phyloP scores from a whole-genome alignment of 2,329 filamentous ascomycete genomes.

The Torrubiellomyces zombiae region DNA sequence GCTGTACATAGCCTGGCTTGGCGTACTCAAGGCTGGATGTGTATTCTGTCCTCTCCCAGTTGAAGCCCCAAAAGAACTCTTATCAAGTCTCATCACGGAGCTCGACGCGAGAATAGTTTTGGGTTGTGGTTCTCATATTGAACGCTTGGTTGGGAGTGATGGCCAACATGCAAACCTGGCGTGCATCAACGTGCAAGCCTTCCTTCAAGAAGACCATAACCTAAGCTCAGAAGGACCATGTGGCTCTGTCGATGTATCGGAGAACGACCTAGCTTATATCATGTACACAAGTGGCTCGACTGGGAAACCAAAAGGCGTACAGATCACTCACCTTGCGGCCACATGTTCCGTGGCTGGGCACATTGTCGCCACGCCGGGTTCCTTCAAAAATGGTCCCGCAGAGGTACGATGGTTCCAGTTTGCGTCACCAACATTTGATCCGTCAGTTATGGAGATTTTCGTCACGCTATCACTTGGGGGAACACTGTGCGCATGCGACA shows the following conservation, averaged over 20 bases:
- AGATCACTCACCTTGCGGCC: not conserved
- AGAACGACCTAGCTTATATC: slow-evolving; percentile 1
- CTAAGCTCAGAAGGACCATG: not conserved
- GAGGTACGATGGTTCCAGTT: slow-evolving; percentile 21
- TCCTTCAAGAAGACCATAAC: not conserved
- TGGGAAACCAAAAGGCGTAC: slow-evolving; percentile 2
- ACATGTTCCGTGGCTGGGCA: not conserved
- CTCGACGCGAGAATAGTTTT: not conserved
- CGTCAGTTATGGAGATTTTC: slow-evolving; percentile 73
- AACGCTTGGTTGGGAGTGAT: not conserved
- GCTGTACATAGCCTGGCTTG: slow-evolving; percentile 1
- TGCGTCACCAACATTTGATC: slow-evolving; percentile 40
- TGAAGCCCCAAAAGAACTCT: not conserved
- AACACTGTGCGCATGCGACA: slow-evolving; percentile 17
- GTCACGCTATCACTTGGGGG: slow-evolving; percentile 48
- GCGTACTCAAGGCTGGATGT: slow-evolving; percentile 1
- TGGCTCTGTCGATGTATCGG: too few species aligned
- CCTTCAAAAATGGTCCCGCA: slow-evolving; percentile 1
- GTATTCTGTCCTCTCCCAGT: not conserved
- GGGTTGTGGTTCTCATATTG: not conserved
- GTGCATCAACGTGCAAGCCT: not conserved
- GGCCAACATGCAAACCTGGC: not conserved
- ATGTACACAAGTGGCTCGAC: slow-evolving; percentile 2
- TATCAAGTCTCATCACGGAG: not conserved
- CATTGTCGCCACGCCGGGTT: not conserved